These are phyloP conservation scores for Passalora sequoiae DNA, from an alignment of 2,329 filamentous ascomycete species.

Conservation along the genomic window DNA sequence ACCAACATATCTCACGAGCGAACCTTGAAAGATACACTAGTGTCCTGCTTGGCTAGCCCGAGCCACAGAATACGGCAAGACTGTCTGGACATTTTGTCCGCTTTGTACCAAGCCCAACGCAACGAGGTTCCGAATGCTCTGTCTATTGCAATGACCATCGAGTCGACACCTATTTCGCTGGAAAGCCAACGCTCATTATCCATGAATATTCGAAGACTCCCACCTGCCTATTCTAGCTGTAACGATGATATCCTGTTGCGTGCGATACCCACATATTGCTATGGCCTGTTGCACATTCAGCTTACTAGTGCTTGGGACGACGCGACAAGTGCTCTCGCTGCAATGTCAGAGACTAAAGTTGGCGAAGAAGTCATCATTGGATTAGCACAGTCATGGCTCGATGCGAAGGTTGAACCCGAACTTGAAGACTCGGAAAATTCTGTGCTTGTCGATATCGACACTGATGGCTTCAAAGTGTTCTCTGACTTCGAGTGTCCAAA, in stretches of 20 bases:
- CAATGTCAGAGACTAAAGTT: conserved; percentile 62
- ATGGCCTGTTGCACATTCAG: conserved; percentile 81
- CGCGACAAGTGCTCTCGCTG: conserved; percentile 66
- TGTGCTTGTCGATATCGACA: conserved; percentile 18
- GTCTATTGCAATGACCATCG: conserved; percentile 67
- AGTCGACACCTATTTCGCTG: conserved; percentile 71
- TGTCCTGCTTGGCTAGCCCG: conserved; percentile 68
- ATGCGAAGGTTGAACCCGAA: conserved; percentile 33
- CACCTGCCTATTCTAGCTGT: conserved; percentile 56
- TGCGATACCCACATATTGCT: conserved; percentile 75
- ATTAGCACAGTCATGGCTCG: conserved; percentile 73
- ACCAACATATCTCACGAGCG: conserved; percentile 48
- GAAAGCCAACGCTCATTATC: conserved; percentile 71
- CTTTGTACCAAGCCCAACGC: conserved; percentile 49
- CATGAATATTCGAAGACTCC: conserved; percentile 80
- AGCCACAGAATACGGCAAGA: conserved; percentile 69
- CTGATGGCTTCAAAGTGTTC: conserved; percentile 35
- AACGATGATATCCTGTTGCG: conserved; percentile 60
- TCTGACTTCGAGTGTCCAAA: conserved; percentile 86
- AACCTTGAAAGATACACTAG: conserved; percentile 58
- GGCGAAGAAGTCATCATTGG: conserved; percentile 69
- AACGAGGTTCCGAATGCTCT: conserved; percentile 51
- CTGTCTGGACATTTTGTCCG: conserved; percentile 66
- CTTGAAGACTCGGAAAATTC: conserved; percentile 25
- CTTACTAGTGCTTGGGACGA: conserved; percentile 86